Evolutionary conservation across 2,329 filamentous ascomycete species (phyloP).

Genomic region (Claviceps maximensis): DNA sequence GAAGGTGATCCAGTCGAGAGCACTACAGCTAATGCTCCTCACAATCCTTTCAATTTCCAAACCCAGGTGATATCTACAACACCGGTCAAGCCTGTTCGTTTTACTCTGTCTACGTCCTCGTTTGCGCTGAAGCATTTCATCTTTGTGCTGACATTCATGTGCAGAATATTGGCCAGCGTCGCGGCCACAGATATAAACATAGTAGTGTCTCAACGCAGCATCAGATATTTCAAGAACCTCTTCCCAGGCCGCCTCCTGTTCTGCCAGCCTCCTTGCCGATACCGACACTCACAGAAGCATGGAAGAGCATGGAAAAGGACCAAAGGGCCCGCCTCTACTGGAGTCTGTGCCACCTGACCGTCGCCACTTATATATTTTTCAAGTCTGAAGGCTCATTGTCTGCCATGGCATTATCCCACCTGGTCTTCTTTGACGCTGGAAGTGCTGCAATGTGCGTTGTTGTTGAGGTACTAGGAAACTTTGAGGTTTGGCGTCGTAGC

Average conservation of each 20-base stretch:
- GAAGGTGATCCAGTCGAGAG: constrained; percentile 1
- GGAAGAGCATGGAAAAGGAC: constrained; percentile 77
- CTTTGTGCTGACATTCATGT: not conserved
- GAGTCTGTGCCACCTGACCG: constrained; percentile 76
- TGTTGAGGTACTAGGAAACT: constrained; percentile 89
- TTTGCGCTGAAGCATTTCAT: constrained; percentile 2
- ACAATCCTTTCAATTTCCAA: constrained; percentile 88
- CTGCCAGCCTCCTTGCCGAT: constrained; percentile 86
- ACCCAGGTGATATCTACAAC: constrained; percentile 63
- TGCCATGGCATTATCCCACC: constrained; percentile 80
- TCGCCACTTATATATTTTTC: constrained; percentile 77
- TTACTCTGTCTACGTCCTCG: not conserved
- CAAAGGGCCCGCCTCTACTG: constrained; percentile 75
- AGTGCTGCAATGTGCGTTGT: constrained; percentile 83
- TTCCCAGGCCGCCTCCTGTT: constrained; percentile 70
- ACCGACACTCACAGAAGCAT: constrained; percentile 77
- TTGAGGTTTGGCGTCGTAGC: constrained; percentile 92
- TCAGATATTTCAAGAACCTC: constrained; percentile 91
- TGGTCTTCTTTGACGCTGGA: constrained; percentile 90
- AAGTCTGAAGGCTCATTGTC: constrained; percentile 75
- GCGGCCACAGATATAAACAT: constrained; percentile 96
- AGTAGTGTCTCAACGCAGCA: constrained; percentile 79
- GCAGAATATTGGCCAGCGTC: constrained; percentile 77
- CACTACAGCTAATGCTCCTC: constrained; percentile 13
- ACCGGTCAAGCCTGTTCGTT: constrained; percentile 62